Evolutionary conservation across 768 basidiomycete genomes (phyloP), one percentile per base, ranked within the genome.

Genomic region (Glaciozyma martinii): DNA sequence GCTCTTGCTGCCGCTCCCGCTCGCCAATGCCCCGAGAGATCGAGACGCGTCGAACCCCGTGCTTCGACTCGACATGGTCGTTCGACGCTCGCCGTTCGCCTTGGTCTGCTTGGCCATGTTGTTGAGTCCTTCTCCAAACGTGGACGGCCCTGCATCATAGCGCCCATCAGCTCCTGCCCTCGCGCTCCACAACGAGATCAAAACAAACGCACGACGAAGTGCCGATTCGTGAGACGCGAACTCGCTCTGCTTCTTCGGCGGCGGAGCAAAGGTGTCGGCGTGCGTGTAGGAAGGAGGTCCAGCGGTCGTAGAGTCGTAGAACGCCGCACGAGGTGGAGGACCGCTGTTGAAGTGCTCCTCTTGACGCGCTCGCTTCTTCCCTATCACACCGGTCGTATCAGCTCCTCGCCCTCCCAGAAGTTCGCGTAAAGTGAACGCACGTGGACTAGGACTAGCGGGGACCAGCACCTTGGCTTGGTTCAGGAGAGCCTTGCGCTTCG

Each of bases 161-260:
- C 9, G 7, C 5, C 6, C 8, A 27, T 43, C 43, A 55, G 30
- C n/a, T 23, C 7, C 12, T 18, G 3, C 21, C 18, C 6, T 33
- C 25, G 29, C 44, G 37, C 15, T 8, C 43, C 16, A 25, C 23
- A 23, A 44, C n/a, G 32, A 12, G 25, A n/a, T n/a, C n/a, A n/a
- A 16, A 32, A 27, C 27, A 43, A 32, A 27, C 18, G 40, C 12
- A 46, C 12, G 46, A 46, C 12, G 46, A 60, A 40, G 37, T 40
- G 64, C 67, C 32, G 67, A 68, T 44, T 63, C 59, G 49, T 68
- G 67, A 16, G 49, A 52, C 5, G 49, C 30, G 29, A 65, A 68
- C 50, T 56, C 61, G 27, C 23, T 13, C 27, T 5, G 21, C 3
- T 30, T 44, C 16, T 40, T 59, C 21, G 52, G 46, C 33, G 59